A percentile compares a stretch with the other conserved stretches of the same genome.
Evolutionary conservation across 2,329 filamentous ascomycete species (phyloP).

Genomic region (Aspergillus sp.): DNA sequence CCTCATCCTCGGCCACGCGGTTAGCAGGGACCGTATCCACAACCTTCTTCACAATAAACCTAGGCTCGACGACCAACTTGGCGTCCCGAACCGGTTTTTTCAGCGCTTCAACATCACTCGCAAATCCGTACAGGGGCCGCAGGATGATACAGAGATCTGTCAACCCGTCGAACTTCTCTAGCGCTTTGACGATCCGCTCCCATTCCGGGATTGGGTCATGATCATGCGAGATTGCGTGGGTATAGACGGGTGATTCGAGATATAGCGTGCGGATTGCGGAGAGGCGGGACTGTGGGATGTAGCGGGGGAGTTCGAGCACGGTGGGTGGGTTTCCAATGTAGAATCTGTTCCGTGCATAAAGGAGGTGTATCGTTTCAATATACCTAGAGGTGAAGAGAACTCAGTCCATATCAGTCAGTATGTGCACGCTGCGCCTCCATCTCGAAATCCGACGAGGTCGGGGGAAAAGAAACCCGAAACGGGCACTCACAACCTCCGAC

Average conservation of each 20-base stretch:
- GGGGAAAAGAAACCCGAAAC: background rate
- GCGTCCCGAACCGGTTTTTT: background rate
- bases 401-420: too few relatives aligned
- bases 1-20: too few relatives aligned
- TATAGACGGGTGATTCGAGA: background rate
- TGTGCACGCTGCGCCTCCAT: background rate
- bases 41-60: background rate
- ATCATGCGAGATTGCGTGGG: background rate
- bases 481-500: constrained; percentile 1
- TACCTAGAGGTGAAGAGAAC: background rate
- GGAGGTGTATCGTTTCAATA: background rate
- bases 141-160: background rate
- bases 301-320: constrained; percentile 1
- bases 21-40: background rate
- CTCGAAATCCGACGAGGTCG: background rate
- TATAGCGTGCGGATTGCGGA: background rate
- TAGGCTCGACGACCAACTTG: background rate
- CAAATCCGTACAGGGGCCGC: background rate
- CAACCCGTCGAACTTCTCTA: background rate
- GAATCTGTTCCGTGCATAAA: constrained; percentile 9
- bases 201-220: background rate
- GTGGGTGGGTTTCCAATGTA: constrained; percentile 13
- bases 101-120: background rate
- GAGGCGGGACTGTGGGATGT: background rate
- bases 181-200: background rate